Base-by-base conservation (phyloP, 1,139 yeast genomes). In the Yamadazyma songkhlaensis region DNA sequence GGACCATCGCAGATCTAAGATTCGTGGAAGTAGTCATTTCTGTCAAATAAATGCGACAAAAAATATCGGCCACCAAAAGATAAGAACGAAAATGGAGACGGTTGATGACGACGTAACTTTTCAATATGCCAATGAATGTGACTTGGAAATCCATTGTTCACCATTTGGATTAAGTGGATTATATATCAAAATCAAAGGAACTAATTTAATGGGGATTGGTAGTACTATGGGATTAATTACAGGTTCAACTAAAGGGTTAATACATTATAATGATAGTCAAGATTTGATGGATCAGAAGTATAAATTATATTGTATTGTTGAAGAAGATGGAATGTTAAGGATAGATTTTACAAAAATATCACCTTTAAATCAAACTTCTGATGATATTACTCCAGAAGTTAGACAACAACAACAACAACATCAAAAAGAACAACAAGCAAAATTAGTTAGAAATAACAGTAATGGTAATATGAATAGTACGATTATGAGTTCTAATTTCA, bases 131-230 rank as follows among this genome's bases (percentile, higher is more conserved):
- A 73, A 72, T 45, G 75, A 70, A 42, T 75, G 81, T 45, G 79
- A 73, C 34, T 53, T 77, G 29, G 81, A 76, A 50, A 70, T 74
- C 25, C 80, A 76, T 52, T 75, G 80, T 51, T 74, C 80, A 3
- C 81, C 81, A 2, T 76, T 77, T 53, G 82, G 81, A n/a, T 61
- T 77, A 28, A 67, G 76, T 31, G 81, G 81, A 9, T 53, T 75
- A 11, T 76, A 74, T 48, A 63, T 76, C 35, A 74, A 73, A 43
- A 60, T 75, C n/a, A 62, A 60, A n/a, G 79, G 75, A 5, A 70
- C 78, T 3, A 68, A 72, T 36, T 61, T 74, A 9, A 72, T 75
- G 61, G 81, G 81, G 0, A 72, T 77, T 6, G 83, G 83, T 2
- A 68, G 78, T 6, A 75, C 81, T 13, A 74, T 77, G 79, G 81